Base-by-base conservation (phyloP, 768 basidiomycete species). In the Suillus spraguei region DNA sequence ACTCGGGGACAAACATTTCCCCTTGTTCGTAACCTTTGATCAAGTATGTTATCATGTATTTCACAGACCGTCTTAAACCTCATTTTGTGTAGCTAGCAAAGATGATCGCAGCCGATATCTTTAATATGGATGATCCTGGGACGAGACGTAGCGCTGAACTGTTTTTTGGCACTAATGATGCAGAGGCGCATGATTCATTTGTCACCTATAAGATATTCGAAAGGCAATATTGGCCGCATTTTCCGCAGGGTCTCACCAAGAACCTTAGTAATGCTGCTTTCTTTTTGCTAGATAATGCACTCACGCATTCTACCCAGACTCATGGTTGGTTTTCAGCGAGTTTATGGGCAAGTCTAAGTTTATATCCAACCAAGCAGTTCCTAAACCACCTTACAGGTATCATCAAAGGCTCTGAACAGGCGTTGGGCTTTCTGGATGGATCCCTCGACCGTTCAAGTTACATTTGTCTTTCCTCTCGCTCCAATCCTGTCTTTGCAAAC, bases 21-120 rank as follows among this genome's bases (percentile, higher is more conserved):
- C 91, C 0, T 71, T 92, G 47, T 92, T 91, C 65, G 68, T 89
- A 1, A 88, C 90, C 0, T 88, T 86, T 62, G 84, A 90, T 67
- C 77, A 79, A 59, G 90, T 88, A 65, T 59, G 81, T 66, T 2
- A 13, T 3, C 5, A 46, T 3, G 8, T 28, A 1, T 50, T 24
- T 20, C n/a, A 42, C 14, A 20, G 16, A 47, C 33, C 0, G 5
- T 56, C 65, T 47, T 65, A 7, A 28, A 36, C 22, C 22, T 60
- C 1, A 22, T 20, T n/a, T 56, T 33, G 11, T 33, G 22, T 38
- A 74, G 72, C 67, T 74, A 0, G 70, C 63, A 8, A 65, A 36
- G 28, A 75, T 74, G 72, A 69, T 75, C 32, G 74, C 72, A 1
- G 62, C 62, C 0, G 72, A 75, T 47, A 47, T 74, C 32, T 36